Base-by-base conservation (phyloP, 768 basidiomycete species). In the Pulveroboletus sp. region DNA sequence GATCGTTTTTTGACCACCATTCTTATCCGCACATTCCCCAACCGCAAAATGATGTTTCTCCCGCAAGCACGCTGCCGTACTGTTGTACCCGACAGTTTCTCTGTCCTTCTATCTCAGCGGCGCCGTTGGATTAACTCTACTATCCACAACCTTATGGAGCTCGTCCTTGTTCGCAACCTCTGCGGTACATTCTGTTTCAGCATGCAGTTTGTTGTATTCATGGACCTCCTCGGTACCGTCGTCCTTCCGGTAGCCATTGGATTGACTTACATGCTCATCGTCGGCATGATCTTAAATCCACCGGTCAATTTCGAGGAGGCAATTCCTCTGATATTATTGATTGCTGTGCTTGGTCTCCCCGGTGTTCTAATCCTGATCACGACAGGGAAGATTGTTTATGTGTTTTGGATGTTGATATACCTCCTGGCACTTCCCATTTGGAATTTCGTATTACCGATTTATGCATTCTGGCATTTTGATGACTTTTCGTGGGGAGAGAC, bases 401-500 rank as follows among this genome's bases (percentile, higher is more conserved):
- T 96, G 50, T 88, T 91, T 59, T 99, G 96, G 96, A 96, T 99
- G 93, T 66, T 94, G 65, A 83, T 94, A 63, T 98, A 99, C 74
- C 79, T 99, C 11, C 49, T 83, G 44, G 93, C 96, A 27, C 73
- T 99, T 36, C 96, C 96, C 0, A 77, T 99, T 28, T 99, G 96
- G 96, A 97, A 97, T 68, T 88, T 95, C 56, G 73, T 95, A 39
- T 76, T 97, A 4, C 94, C 95, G 10, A 74, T 96, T 8, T 99
- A 99, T 70, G 88, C 94, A 12, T 98, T 98, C 68, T 96, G 93
- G 93, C 94, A 98, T 70, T 97, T 99, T 68, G 95, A 98, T 57
- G 96, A 99, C 70, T 98, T 99, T 71, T 93, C 92, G 27, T 99
- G 96, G 96, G 96, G 96, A 61, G 93, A 97, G 71, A 99, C 96